Evolutionary conservation across 2,329 filamentous ascomycete species (phyloP).

Genomic region (Colletotrichum sp.): DNA sequence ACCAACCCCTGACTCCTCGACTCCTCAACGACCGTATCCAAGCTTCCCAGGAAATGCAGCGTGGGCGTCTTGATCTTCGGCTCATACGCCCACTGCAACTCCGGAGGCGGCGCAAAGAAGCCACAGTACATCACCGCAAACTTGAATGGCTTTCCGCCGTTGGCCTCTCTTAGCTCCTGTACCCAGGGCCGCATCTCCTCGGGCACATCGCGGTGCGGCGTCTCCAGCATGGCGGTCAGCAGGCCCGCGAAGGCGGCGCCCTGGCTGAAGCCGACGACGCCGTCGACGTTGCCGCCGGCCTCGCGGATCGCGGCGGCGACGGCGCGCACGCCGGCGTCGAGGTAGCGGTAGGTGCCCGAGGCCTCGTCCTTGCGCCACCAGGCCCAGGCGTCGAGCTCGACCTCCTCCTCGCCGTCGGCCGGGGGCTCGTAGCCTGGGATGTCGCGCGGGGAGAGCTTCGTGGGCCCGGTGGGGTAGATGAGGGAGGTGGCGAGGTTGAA

Average conservation of each 20-base stretch:
- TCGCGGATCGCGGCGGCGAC: constrained; percentile 67
- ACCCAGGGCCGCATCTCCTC: constrained; percentile 44
- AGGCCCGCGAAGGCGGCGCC: constrained; percentile 77
- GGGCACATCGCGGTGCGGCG: constrained; percentile 31
- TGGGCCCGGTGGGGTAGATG: constrained; percentile 73
- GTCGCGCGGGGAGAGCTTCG: constrained; percentile 66
- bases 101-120: constrained; percentile 68
- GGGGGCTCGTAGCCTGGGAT: constrained; percentile 69
- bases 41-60: constrained; percentile 80
- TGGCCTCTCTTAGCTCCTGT: constrained; percentile 51
- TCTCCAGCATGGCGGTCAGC: constrained; percentile 75
- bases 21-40: constrained; percentile 91
- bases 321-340: constrained; percentile 70
- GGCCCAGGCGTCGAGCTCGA: constrained; percentile 72
- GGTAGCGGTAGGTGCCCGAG: constrained; percentile 65
- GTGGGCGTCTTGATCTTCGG: constrained; percentile 78
- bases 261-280: constrained; percentile 83
- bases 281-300: constrained; percentile 75
- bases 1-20: constrained; percentile 69
- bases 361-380: constrained; percentile 82
- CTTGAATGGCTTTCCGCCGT: constrained; percentile 55
- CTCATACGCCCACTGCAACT: constrained; percentile 71
- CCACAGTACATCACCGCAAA: constrained; percentile 82
- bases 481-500: constrained; percentile 59
- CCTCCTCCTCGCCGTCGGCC: constrained; percentile 35